These are phyloP conservation scores for Nematocida minor DNA, from an alignment of 371 early-diverging fungal species.

Conservation along the genomic window DNA sequence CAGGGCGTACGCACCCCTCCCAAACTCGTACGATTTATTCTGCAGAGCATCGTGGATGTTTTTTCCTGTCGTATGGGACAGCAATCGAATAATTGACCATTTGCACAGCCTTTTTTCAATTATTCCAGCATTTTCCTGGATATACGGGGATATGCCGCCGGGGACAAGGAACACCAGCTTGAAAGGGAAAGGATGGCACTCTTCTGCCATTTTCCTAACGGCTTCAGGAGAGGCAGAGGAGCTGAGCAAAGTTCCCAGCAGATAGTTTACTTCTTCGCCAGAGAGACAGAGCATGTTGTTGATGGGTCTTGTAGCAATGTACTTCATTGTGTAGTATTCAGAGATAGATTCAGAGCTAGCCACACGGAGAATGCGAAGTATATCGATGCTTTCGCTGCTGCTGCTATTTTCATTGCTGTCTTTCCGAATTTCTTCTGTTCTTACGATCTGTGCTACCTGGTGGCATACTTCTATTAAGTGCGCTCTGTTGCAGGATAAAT, in stretches of 20 bases:
- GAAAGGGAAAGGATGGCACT: slow-evolving; percentile 37
- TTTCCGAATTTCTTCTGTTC: neutral
- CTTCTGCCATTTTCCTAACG: neutral
- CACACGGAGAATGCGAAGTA: no score
- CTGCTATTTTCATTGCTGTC: neutral
- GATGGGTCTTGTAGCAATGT: slow-evolving; percentile 6
- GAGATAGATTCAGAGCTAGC: slow-evolving; percentile 6
- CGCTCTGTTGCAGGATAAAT: neutral
- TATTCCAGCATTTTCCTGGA: neutral
- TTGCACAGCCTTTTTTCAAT: slow-evolving; percentile 43
- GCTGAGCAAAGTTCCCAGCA: neutral
- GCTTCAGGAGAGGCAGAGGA: neutral
- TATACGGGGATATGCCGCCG: neutral
- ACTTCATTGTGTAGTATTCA: slow-evolving; percentile 41
- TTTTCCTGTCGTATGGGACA: slow-evolving; percentile 4
- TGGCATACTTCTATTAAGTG: neutral
- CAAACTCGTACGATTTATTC: neutral
- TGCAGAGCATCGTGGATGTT: slow-evolving; percentile 19
- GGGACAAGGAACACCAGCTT: slow-evolving; percentile 44
- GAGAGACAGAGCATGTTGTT: slow-evolving; percentile 24
- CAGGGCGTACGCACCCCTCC: neutral
- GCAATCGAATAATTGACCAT: slow-evolving; percentile 19
- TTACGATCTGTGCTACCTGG: neutral
- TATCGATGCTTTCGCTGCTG: neutral
- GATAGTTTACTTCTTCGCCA: slow-evolving; percentile 41